phyloP scores from a whole-genome alignment of 129 eudicot species.

The Arctium minus region DNA sequence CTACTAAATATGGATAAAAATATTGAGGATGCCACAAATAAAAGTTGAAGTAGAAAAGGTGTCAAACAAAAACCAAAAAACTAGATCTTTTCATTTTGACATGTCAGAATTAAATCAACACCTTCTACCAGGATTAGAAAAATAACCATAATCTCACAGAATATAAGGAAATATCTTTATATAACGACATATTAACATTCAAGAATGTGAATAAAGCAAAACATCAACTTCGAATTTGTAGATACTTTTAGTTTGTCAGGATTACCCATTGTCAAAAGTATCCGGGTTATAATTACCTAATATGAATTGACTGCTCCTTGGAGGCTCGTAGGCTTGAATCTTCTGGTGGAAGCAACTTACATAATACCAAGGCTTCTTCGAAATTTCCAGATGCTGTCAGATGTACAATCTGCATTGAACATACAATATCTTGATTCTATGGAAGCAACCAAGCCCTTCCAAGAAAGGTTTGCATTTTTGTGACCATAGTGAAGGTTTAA shows the following conservation, averaged over 20 bases:
- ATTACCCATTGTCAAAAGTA: conserved; percentile 1
- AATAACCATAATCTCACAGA: not conserved
- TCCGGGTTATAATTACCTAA: conserved; percentile 45
- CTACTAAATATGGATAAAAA: not conserved
- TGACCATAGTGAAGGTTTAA: conserved; percentile 1
- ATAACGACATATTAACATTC: not conserved
- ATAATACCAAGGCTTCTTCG: conserved; percentile 94
- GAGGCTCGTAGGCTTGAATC: conserved; percentile 95
- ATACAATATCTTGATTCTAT: conserved; percentile 16
- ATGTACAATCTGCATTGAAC: conserved; percentile 79
- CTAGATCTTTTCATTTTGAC: not conserved
- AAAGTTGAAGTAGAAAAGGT: not conserved
- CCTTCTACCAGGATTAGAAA: not conserved
- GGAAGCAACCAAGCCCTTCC: not conserved
- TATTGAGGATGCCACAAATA: not conserved
- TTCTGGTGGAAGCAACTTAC: conserved; percentile 93
- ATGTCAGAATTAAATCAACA: not conserved
- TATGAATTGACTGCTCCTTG: conserved; percentile 95
- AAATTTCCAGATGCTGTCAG: conserved; percentile 96
- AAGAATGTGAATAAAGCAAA: conserved; percentile 8
- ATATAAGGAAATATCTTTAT: conserved; percentile 1
- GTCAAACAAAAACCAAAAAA: conserved; percentile 2
- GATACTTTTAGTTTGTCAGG: not conserved
- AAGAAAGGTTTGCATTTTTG: not conserved
- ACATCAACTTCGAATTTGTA: conserved; percentile 9